These are phyloP conservation scores for Populus nigra DNA, from an alignment of 345 rosid genomes.

Conservation along the genomic window DNA sequence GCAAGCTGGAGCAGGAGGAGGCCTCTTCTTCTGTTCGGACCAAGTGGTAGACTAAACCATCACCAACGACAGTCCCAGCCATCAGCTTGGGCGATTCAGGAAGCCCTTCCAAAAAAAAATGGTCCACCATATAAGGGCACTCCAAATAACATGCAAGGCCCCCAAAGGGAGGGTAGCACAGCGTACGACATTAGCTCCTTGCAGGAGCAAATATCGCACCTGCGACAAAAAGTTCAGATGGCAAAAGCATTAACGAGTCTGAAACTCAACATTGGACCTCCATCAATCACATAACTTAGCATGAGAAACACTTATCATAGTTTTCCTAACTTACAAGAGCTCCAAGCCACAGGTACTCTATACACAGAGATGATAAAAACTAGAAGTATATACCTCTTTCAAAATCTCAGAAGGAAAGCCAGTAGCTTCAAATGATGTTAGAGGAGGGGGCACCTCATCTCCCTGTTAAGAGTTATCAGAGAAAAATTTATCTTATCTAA, in stretches of 20 bases:
- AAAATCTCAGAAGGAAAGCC: conserved; percentile 91
- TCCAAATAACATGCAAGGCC: conserved; percentile 71
- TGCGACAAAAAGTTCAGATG: conserved; percentile 88
- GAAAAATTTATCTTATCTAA: background rate
- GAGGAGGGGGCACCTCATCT: conserved; percentile 70
- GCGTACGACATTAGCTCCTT: conserved; percentile 99
- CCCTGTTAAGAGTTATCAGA: conserved; percentile 46
- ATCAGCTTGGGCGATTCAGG: conserved; percentile 62
- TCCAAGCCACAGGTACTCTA: conserved; percentile 2
- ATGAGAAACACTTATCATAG: conserved; percentile 21
- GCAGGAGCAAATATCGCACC: conserved; percentile 99
- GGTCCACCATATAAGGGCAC: conserved; percentile 73
- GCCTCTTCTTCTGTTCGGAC: conserved; percentile 79
- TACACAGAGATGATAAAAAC: conserved; percentile 5
- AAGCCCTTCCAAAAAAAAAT: conserved; percentile 62
- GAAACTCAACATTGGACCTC: conserved; percentile 56
- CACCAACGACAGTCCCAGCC: conserved; percentile 85
- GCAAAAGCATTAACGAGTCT: conserved; percentile 63
- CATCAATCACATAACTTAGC: conserved; percentile 37
- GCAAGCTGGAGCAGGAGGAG: conserved; percentile 93
- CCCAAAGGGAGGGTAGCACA: conserved; percentile 70
- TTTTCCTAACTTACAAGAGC: conserved; percentile 30
- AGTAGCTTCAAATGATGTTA: conserved; percentile 69
- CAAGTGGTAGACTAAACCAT: conserved; percentile 71
- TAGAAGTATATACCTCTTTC: conserved; percentile 65